phyloP scores from a whole-genome alignment of 108 stramenopile species.

The Skeletonema grethae region DNA sequence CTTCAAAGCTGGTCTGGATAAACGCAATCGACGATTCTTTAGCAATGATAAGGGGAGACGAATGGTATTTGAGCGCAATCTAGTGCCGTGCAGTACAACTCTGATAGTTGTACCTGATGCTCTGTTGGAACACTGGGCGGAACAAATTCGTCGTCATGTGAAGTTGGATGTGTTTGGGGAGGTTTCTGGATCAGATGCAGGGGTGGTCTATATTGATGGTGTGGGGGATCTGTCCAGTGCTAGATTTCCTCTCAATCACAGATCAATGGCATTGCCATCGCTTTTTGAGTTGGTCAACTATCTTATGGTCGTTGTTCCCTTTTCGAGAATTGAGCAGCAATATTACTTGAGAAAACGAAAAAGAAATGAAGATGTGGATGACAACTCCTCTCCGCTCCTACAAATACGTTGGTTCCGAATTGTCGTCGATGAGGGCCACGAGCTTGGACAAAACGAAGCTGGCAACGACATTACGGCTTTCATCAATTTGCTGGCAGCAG shows the following conservation, averaged over 20 bases:
- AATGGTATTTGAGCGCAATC: conserved; percentile 49
- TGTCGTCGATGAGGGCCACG: conserved; percentile 84
- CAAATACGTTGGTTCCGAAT: conserved; percentile 63
- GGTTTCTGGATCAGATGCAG: conserved; percentile 10
- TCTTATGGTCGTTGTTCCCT: conserved; percentile 58
- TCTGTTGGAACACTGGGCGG: conserved; percentile 77
- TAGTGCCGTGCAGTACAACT: conserved; percentile 64
- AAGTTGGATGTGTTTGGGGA: conserved; percentile 51
- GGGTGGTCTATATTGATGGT: conserved; percentile 61
- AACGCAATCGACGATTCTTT: conserved; percentile 43
- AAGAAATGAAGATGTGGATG: conserved; percentile 15
- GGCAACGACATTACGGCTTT: conserved; percentile 39
- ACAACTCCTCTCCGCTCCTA: conserved; percentile 28
- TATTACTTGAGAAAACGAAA: conserved; percentile 19
- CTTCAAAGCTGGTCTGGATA: conserved; percentile 53
- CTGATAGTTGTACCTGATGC: conserved; percentile 78
- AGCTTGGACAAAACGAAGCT: conserved; percentile 55
- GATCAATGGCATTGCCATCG: conserved; percentile 25
- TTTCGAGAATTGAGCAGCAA: conserved; percentile 43
- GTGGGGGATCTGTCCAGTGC: conserved; percentile 57
- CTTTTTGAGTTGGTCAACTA: conserved; percentile 29
- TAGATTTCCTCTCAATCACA: conserved; percentile 37
- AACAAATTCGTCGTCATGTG: conserved; percentile 65
- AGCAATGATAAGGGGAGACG: conserved; percentile 34
- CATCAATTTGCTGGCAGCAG: conserved; percentile 66